Percentiles rank a stretch among this genome's conserved stretches.
Conservation (phyloP, 192 early-diverging fungal genomes). For the Pilobolus umbonatus region DNA sequence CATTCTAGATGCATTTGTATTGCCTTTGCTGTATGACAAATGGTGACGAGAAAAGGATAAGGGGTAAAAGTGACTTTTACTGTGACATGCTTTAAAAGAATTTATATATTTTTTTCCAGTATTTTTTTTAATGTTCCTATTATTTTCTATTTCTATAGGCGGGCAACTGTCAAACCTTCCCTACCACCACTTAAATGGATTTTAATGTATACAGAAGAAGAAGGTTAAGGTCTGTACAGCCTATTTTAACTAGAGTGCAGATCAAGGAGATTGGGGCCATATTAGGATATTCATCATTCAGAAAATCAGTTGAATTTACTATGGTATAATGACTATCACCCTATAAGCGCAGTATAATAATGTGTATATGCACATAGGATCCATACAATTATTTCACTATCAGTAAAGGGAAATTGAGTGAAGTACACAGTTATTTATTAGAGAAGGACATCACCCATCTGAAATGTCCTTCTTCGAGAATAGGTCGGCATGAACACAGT, state of each 20-base stretch:
- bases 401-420: conserved; percentile 4
- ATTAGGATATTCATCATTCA: background rate
- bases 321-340: conserved; percentile 17
- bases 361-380: background rate
- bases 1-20: too few species aligned
- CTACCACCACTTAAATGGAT: too few species aligned
- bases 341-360: background rate
- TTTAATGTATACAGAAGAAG: conserved; percentile 6
- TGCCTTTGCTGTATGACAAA: too few species aligned
- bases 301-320: conserved; percentile 11
- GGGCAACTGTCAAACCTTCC: too few species aligned
- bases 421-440: conserved; percentile 8
- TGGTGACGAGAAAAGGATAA: too few species aligned
- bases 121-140: too few species aligned
- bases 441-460: background rate
- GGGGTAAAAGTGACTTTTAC: too few species aligned
- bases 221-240: conserved; percentile 10
- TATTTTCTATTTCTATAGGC: too few species aligned
- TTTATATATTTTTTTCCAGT: too few species aligned
- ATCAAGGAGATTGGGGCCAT: conserved; percentile 7
- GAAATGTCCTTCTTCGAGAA: background rate
- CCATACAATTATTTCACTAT: conserved; percentile 11
- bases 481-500: background rate
- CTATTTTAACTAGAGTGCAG: conserved; percentile 8
- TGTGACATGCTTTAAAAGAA: too few species aligned